Evolutionary conservation across 257 asterid genomes (phyloP).

Genomic region (Echium plantagineum): DNA sequence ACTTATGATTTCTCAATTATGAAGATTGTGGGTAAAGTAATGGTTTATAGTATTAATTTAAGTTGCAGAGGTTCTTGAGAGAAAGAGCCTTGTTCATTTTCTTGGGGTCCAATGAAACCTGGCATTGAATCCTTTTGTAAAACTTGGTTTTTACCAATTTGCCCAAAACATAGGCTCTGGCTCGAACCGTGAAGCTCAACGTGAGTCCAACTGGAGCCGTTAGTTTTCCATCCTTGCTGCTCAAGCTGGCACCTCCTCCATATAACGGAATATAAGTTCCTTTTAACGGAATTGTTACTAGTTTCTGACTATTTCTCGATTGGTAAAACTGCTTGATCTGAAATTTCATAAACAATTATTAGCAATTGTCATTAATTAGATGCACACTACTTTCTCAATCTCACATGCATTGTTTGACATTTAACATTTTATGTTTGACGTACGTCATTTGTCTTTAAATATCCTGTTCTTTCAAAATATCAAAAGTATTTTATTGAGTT

Average conservation of each 20-base stretch:
- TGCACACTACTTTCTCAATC: too few relatives aligned
- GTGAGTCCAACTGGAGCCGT: constrained; percentile 39
- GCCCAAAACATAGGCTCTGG: constrained; percentile 75
- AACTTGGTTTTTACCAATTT: constrained; percentile 70
- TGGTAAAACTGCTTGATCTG: constrained; percentile 67
- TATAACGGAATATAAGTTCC: constrained; percentile 62
- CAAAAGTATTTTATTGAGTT: too few relatives aligned
- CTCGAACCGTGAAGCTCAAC: constrained; percentile 51
- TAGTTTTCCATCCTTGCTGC: constrained; percentile 50
- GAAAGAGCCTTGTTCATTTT: constrained; percentile 51
- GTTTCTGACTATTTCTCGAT: constrained; percentile 54
- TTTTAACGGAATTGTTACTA: constrained; percentile 28
- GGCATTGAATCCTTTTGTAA: constrained; percentile 42
- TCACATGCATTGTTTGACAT: too few relatives aligned
- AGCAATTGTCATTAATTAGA: too few relatives aligned
- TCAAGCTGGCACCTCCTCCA: constrained; percentile 67
- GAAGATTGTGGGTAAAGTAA: too few relatives aligned
- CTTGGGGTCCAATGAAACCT: constrained; percentile 43
- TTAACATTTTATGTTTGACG: too few relatives aligned
- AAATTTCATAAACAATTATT: not conserved
- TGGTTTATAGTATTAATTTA: constrained; percentile 11
- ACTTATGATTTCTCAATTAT: too few relatives aligned
- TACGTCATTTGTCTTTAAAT: too few relatives aligned
- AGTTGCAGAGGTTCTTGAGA: constrained; percentile 49
- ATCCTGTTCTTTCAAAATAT: too few relatives aligned